Percentiles rank a stretch among this genome's conserved stretches.
phyloP scores from a whole-genome alignment of 345 rosid species.

The Hirschfeldia incana region DNA sequence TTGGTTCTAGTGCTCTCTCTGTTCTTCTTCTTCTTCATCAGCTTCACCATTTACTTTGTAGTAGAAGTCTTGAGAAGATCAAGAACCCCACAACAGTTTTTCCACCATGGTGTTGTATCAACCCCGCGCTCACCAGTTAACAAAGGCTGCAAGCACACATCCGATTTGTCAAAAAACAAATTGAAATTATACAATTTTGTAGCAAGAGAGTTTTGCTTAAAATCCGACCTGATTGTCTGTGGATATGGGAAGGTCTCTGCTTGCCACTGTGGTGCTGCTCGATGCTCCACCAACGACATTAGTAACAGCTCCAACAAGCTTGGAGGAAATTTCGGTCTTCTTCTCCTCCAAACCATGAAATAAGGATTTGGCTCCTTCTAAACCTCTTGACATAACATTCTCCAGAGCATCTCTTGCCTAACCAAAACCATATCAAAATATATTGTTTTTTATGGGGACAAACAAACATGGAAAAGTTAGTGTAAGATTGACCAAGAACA shows the following conservation, averaged over 20 bases:
- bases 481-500: conserved; percentile 7
- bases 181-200: conserved; percentile 5
- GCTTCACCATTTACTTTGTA: conserved; percentile 3
- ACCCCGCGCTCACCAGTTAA: conserved; percentile 18
- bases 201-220: background rate
- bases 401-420: conserved; percentile 35
- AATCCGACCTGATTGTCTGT: conserved; percentile 37
- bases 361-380: conserved; percentile 31
- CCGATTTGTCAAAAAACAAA: conserved; percentile 27
- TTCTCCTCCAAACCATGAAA: conserved; percentile 28
- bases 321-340: conserved; percentile 28
- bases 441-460: background rate
- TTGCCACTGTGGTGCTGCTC: conserved; percentile 28
- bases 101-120: conserved; percentile 42
- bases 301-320: conserved; percentile 27
- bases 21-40: conserved; percentile 10
- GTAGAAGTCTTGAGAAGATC: conserved; percentile 37
- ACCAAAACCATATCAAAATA: conserved; percentile 11
- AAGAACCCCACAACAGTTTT: conserved; percentile 46
- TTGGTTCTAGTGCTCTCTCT: conserved; percentile 18
- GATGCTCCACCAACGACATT: conserved; percentile 35
- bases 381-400: conserved; percentile 27
- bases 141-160: conserved; percentile 37
- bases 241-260: conserved; percentile 36
- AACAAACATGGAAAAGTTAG: background rate